phyloP scores from a whole-genome alignment of 768 basidiomycete genomes.

The Botryobasidium botryosum region DNA sequence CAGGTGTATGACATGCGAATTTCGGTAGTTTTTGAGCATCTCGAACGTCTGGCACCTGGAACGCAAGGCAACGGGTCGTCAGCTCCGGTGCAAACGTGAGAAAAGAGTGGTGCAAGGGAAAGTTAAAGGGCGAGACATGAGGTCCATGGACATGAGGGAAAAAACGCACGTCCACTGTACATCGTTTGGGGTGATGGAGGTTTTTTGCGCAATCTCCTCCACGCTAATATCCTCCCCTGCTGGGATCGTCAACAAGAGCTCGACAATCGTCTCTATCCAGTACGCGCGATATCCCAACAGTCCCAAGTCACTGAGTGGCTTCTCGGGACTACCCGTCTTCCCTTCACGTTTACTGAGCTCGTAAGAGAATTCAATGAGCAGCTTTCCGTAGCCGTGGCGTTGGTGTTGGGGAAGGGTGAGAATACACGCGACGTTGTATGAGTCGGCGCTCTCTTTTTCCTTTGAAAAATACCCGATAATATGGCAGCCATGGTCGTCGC shows the following conservation, averaged over 20 bases:
- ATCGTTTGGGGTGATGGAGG: constrained; percentile 86
- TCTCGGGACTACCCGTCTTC: constrained; percentile 93
- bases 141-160: background rate
- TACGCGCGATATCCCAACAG: constrained; percentile 86
- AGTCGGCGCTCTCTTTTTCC: constrained; percentile 95
- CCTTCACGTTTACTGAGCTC: constrained; percentile 93
- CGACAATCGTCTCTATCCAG: constrained; percentile 94
- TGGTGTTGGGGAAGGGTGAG: constrained; percentile 97
- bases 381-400: constrained; percentile 85
- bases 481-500: constrained; percentile 84
- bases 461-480: constrained; percentile 97
- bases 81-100: too few relatives aligned
- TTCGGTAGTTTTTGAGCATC: constrained; percentile 92
- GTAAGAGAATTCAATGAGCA: constrained; percentile 96
- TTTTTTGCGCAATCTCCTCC: constrained; percentile 93
- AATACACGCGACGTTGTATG: constrained; percentile 98
- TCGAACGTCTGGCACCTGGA: constrained; percentile 81
- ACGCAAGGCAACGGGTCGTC: constrained; percentile 5
- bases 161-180: constrained; percentile 91
- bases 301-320: constrained; percentile 89
- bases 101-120: constrained; percentile 2
- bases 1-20: constrained; percentile 81
- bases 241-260: constrained; percentile 52
- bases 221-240: constrained; percentile 73
- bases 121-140: background rate